Evolutionary conservation across 1,284 basidiomycete genomes (phyloP).

Genomic region (Marasmius sp.): DNA sequence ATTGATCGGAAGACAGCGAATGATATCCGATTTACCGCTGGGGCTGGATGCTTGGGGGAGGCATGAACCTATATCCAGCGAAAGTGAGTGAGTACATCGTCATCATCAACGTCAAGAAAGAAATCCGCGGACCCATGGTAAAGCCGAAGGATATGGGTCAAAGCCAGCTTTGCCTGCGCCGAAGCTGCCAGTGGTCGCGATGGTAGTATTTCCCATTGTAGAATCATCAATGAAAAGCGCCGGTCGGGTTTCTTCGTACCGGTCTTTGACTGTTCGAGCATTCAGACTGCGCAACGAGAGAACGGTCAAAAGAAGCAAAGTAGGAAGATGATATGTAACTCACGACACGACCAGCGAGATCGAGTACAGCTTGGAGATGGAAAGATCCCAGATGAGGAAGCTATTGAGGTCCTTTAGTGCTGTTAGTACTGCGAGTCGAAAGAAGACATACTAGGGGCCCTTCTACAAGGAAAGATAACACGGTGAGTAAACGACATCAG

Average conservation of each 20-base stretch:
- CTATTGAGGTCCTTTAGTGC: background rate
- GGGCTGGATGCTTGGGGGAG: too few relatives aligned
- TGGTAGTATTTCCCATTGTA: background rate
- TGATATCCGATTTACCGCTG: too few relatives aligned
- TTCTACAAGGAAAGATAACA: background rate
- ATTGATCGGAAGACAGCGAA: too few relatives aligned
- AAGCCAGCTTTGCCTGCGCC: too few relatives aligned
- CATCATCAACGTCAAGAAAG: too few relatives aligned
- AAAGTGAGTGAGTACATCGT: too few relatives aligned
- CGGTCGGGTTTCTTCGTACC: background rate
- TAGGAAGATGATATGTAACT: background rate
- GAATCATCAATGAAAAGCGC: background rate
- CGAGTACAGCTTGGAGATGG: background rate
- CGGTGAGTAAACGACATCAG: background rate
- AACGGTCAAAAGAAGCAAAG: background rate
- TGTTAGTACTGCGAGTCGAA: too few relatives aligned
- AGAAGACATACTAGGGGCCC: background rate
- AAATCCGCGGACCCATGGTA: too few relatives aligned
- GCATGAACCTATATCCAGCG: too few relatives aligned
- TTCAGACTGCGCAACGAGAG: background rate
- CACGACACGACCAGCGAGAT: background rate
- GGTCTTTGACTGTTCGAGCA: background rate
- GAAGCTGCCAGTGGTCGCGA: too few relatives aligned
- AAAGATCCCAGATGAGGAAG: conserved; percentile 1
- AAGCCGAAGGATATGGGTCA: too few relatives aligned